Conservation (phyloP, 768 basidiomycete species). For the Kwoniella newhampshirensis region DNA sequence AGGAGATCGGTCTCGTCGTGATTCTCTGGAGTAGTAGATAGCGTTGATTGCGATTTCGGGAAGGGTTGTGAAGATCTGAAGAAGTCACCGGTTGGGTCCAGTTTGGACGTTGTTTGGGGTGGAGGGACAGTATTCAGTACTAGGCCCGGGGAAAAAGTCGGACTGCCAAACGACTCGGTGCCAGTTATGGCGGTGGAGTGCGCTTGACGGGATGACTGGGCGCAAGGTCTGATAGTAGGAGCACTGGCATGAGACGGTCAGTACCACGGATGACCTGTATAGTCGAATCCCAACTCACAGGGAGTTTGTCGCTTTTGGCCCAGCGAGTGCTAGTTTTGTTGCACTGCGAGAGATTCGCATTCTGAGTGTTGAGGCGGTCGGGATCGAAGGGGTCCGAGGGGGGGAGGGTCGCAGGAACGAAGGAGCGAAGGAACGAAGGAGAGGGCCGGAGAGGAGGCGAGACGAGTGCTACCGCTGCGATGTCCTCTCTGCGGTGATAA, state of each 20-base stretch:
- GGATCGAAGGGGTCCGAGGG: neutral
- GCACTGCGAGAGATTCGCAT: constrained; percentile 3
- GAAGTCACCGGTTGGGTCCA: neutral
- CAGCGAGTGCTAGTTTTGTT: constrained; percentile 6
- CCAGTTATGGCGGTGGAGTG: too few relatives aligned
- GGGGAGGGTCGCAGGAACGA: neutral
- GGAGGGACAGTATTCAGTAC: neutral
- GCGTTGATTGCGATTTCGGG: too few relatives aligned
- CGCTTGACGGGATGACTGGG: too few relatives aligned
- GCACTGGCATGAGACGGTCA: neutral
- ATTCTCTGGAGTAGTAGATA: neutral
- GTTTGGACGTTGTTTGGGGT: neutral
- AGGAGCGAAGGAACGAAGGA: neutral
- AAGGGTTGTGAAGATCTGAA: neutral
- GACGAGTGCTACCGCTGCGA: too few relatives aligned
- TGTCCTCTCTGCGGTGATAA: neutral
- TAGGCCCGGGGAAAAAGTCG: too few relatives aligned
- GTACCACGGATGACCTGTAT: too few relatives aligned
- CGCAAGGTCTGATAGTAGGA: neutral
- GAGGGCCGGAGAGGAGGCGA: neutral
- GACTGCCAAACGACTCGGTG: too few relatives aligned
- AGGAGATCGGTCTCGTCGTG: neutral
- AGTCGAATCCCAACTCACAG: neutral
- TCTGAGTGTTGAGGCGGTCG: neutral
- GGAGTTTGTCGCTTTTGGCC: constrained; percentile 3